These are phyloP conservation scores for Hypoxylon sp. DNA, from an alignment of 2,329 filamentous ascomycete genomes.

Conservation along the genomic window DNA sequence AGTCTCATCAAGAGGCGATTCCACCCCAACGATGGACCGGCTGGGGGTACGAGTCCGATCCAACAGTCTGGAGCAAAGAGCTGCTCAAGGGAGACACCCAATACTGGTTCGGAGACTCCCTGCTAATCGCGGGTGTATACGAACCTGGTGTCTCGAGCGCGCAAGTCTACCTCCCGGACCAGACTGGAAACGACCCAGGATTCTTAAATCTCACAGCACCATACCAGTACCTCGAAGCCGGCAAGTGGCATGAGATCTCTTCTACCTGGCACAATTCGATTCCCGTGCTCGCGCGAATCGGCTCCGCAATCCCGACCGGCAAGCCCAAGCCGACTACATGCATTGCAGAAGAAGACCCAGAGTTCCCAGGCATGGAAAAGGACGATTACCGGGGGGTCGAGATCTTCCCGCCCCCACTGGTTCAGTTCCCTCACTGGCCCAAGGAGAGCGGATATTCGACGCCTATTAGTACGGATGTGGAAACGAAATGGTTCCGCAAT, in stretches of 20 bases:
- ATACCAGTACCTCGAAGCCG: constrained; percentile 67
- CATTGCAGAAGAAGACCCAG: constrained; percentile 55
- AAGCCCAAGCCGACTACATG: constrained; percentile 55
- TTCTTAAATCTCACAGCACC: constrained; percentile 75
- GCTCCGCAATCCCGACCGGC: constrained; percentile 59
- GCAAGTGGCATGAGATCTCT: constrained; percentile 59
- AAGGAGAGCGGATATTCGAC: background rate
- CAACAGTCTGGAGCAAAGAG: constrained; percentile 73
- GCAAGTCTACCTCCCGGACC: constrained; percentile 72
- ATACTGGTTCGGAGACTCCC: constrained; percentile 78
- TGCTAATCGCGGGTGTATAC: constrained; percentile 78
- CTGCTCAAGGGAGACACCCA: constrained; percentile 77
- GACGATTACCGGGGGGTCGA: constrained; percentile 62
- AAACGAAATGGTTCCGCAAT: constrained; percentile 42
- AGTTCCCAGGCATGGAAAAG: constrained; percentile 57
- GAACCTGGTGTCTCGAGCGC: constrained; percentile 68
- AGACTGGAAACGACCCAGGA: constrained; percentile 63
- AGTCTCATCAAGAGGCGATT: constrained; percentile 71
- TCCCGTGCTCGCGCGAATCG: constrained; percentile 58
- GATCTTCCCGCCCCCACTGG: constrained; percentile 58
- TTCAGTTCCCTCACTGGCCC: constrained; percentile 38
- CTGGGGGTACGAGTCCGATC: constrained; percentile 78
- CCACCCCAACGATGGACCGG: constrained; percentile 81
- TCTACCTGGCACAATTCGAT: constrained; percentile 62
- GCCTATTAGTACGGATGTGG: background rate